Evolutionary conservation across 257 asterid species (phyloP), one percentile per base, ranked within the genome.

Genomic region (Solanum neorickii): DNA sequence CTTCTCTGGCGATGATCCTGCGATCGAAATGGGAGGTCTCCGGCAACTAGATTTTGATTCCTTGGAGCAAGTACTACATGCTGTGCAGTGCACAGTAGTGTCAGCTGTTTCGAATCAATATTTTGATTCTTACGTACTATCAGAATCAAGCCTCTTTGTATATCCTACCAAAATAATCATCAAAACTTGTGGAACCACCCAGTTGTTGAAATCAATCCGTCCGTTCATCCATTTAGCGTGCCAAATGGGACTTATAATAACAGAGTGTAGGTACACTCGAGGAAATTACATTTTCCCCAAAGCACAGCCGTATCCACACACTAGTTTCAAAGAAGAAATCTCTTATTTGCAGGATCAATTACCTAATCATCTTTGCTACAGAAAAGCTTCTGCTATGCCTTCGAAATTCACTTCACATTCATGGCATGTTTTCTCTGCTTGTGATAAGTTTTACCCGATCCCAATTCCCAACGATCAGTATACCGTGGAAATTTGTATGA

Each of bases 181-280:
- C 95, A 97, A 97, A 91, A 97, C 99, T 2, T 97, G 99, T 91
- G 99, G 99, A 93, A 97, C 98, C 42, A 97, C 93, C 4, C 98
- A 94, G 90, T 87, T 97, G 46, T 94, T 97, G 88, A 93, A 93
- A 88, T 94, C 99, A 5, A 90, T 95, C 86, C 94, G 90, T 29
- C 99, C 92, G 7, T 59, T 97, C 89, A 88, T 92, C 85, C 92
- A 89, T 44, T 92, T 90, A 41, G 99, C 94, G 2, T 42, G 46
- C 2, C 52, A 89, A 12, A 62, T 97, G 87, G 99, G 99, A 12
- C 96, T 97, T 35, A 87, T 91, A 3, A 47, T 95, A 14, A 88
- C 91, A 86, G 92, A 92, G 88, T 97, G 99, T 66, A 95, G 94
- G 91, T 97, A 97, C 95, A 95, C 98, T 87, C 92, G 99, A 49